Evolutionary conservation across 805 yeast species (phyloP).

Genomic region (Cyberlindnera samutprakarnensis): DNA sequence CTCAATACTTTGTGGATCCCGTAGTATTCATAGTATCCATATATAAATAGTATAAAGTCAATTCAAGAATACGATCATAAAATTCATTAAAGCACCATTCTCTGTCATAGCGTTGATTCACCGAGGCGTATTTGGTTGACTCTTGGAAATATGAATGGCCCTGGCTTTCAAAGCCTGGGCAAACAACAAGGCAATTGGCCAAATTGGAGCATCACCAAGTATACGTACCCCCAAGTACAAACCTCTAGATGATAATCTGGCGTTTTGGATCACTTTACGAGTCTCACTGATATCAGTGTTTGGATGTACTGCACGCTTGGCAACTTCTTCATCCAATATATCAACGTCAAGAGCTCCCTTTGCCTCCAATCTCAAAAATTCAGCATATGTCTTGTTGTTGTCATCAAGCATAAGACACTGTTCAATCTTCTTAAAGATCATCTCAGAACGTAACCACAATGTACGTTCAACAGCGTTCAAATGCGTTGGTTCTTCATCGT

Average conservation of each 20-base stretch:
- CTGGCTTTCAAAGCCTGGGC: conserved; percentile 74
- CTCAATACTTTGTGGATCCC: no score
- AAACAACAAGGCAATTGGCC: conserved; percentile 76
- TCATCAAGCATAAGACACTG: conserved; percentile 45
- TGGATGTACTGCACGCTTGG: conserved; percentile 40
- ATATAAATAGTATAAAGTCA: no score
- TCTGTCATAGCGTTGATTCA: not conserved
- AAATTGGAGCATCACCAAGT: conserved; percentile 77
- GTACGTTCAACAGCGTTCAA: conserved; percentile 47
- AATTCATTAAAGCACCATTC: no score
- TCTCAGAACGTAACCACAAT: conserved; percentile 58
- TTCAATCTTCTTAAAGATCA: conserved; percentile 53
- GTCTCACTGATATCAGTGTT: conserved; percentile 35
- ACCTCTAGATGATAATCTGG: conserved; percentile 47
- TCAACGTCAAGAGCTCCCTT: conserved; percentile 52
- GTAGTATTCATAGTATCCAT: no score
- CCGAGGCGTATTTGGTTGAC: conserved; percentile 16
- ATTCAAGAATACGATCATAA: no score
- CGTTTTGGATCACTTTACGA: conserved; percentile 38
- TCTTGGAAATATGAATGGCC: conserved; percentile 33
- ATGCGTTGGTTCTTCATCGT: conserved; percentile 19
- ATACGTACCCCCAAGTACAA: conserved; percentile 68
- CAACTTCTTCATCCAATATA: conserved; percentile 40
- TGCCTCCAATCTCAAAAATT: conserved; percentile 49
- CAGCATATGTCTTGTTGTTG: conserved; percentile 48